phyloP scores from a whole-genome alignment of 208 protist species.

The Trypanosoma mega region DNA sequence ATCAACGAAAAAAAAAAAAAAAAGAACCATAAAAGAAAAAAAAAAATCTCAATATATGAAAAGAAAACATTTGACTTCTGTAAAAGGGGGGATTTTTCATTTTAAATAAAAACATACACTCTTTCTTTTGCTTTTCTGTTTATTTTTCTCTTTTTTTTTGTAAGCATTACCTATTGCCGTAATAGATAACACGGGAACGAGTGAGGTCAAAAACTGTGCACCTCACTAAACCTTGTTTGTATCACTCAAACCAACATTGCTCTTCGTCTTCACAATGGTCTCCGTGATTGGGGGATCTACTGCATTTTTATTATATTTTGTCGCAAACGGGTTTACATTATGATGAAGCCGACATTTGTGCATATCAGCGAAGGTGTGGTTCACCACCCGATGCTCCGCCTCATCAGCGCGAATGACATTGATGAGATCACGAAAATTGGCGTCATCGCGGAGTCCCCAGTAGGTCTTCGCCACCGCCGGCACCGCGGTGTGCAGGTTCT shows the following conservation, averaged over 20 bases:
- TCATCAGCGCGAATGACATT: slow-evolving; percentile 79
- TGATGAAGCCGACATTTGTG: slow-evolving; percentile 19
- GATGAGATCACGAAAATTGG: slow-evolving; percentile 71
- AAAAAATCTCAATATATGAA: slow-evolving; percentile 13
- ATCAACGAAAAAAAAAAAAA: slow-evolving; percentile 4
- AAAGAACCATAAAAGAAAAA: neutral
- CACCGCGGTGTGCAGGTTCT: slow-evolving; percentile 29
- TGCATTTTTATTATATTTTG: too few species aligned
- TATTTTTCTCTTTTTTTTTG: too few species aligned
- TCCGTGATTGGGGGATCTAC: too few species aligned
- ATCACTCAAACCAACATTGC: too few species aligned
- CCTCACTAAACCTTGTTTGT: too few species aligned
- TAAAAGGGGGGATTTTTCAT: too few species aligned
- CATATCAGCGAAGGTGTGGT: slow-evolving; percentile 72
- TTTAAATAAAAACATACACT: too few species aligned
- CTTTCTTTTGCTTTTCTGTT: too few species aligned
- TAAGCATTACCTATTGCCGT: too few species aligned
- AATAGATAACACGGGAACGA: too few species aligned
- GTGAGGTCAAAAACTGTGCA: too few species aligned
- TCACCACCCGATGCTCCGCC: slow-evolving; percentile 78
- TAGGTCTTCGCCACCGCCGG: slow-evolving; percentile 79
- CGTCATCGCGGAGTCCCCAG: slow-evolving; percentile 59
- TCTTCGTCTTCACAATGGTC: too few species aligned
- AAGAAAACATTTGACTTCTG: slow-evolving; percentile 10
- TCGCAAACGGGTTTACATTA: slow-evolving; percentile 12